phyloP scores from a whole-genome alignment of 176 grass and related monocot genomes.

The Saccharum officinarum region DNA sequence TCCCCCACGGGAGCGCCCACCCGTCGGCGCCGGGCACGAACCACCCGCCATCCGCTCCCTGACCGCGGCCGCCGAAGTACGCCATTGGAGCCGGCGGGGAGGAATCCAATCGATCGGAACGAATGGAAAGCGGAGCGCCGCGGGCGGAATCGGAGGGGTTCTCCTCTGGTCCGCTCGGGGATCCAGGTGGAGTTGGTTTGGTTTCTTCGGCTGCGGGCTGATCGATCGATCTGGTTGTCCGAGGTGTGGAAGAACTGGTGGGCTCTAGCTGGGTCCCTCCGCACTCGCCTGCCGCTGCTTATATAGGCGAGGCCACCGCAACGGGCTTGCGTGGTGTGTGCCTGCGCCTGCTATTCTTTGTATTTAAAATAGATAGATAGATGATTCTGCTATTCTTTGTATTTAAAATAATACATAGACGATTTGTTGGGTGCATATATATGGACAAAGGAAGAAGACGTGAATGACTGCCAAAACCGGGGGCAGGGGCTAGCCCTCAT shows the following conservation, averaged over 20 bases:
- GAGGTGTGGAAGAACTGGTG: not conserved
- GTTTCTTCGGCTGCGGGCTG: not conserved
- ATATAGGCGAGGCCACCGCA: conserved; percentile 7
- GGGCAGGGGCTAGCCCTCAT: not conserved
- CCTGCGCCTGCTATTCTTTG: not conserved
- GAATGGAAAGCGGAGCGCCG: conserved; percentile 15
- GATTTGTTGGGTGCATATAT: not conserved
- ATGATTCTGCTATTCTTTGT: not conserved
- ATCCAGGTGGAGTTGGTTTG: not conserved
- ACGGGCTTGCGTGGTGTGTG: not conserved
- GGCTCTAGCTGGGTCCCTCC: not conserved
- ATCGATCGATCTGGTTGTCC: not conserved
- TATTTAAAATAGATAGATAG: not conserved
- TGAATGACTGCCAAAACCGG: conserved; percentile 5
- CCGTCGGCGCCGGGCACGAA: not conserved
- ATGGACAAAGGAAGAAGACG: not conserved
- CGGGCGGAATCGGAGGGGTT: conserved; percentile 20
- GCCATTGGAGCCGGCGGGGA: too few species aligned
- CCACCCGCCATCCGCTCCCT: not conserved
- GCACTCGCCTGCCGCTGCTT: not conserved
- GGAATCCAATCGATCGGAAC: too few species aligned
- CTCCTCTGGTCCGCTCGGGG: not conserved
- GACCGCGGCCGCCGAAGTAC: not conserved
- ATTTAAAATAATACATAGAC: not conserved
- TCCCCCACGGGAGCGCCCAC: not conserved